Conservation (phyloP, 768 basidiomycete species). For the Peribolospora kevripleyi region DNA sequence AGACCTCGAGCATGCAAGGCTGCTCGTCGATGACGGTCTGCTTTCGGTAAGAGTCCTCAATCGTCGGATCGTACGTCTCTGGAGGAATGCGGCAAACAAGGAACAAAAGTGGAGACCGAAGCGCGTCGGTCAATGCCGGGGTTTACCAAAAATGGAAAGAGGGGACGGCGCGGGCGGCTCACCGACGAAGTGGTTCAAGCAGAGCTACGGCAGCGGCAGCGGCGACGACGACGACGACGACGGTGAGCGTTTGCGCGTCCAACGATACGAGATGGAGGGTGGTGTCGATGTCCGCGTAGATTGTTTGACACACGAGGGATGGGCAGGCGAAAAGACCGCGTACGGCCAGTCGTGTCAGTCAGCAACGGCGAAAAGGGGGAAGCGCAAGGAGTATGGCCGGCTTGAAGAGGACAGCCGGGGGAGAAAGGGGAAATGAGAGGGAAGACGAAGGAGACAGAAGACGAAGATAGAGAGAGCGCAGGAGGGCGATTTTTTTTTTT, state of each 20-base stretch:
- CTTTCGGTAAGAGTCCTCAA: slow-evolving; percentile 17
- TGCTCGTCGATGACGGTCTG: slow-evolving; percentile 97
- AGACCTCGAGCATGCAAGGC: slow-evolving; percentile 84
- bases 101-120: no score
- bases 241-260: background rate
- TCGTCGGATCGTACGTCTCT: slow-evolving; percentile 16
- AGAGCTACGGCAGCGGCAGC: slow-evolving; percentile 3
- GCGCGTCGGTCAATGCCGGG: background rate
- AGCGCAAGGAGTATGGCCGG: background rate
- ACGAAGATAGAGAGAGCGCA: background rate
- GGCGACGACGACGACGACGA: background rate
- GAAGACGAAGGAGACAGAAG: background rate
- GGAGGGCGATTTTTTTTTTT: no score
- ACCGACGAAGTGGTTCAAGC: slow-evolving; percentile 14
- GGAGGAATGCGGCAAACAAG: no score
- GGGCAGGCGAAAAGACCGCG: background rate
- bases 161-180: background rate
- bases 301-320: background rate
- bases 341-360: background rate
- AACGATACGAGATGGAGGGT: background rate
- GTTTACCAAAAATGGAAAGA: background rate
- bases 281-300: background rate
- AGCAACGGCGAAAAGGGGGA: background rate
- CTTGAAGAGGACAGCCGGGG: background rate
- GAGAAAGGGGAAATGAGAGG: no score